A percentile compares a stretch with the other conserved stretches of the same genome.
Evolutionary conservation across 2,329 filamentous ascomycete species (phyloP).

Genomic region (Nothophoma quercina): DNA sequence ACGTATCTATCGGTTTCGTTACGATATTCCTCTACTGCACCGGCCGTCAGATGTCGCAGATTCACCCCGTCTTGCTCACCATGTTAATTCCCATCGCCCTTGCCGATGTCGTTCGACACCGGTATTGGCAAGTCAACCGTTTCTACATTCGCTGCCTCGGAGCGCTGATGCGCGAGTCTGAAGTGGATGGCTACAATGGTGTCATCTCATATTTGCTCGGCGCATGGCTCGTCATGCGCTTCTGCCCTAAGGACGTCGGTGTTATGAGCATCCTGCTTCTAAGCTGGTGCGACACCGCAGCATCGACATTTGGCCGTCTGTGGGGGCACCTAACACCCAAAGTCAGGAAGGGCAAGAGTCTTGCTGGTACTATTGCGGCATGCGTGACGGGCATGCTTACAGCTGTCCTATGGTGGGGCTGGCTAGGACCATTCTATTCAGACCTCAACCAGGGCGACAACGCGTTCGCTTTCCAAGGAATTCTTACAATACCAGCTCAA

Average conservation of each 20-base stretch:
- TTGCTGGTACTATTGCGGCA: constrained; percentile 87
- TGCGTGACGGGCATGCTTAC: constrained; percentile 83
- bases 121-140: constrained; percentile 80
- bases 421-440: constrained; percentile 68
- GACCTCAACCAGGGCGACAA: constrained; percentile 54
- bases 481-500: constrained; percentile 71
- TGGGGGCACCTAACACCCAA: constrained; percentile 90
- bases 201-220: constrained; percentile 97
- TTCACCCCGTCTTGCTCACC: constrained; percentile 84
- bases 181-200: constrained; percentile 93
- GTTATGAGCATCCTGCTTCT: constrained; percentile 89
- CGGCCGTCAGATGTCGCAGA: constrained; percentile 77
- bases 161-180: constrained; percentile 95
- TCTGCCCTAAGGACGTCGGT: constrained; percentile 92
- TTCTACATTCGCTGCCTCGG: constrained; percentile 86
- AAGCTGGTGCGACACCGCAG: constrained; percentile 97
- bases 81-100: constrained; percentile 84
- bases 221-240: constrained; percentile 82
- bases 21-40: constrained; percentile 84
- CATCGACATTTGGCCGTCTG: constrained; percentile 88
- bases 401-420: constrained; percentile 87
- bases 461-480: constrained; percentile 82
- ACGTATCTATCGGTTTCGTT: constrained; percentile 96
- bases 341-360: constrained; percentile 85
- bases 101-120: constrained; percentile 83